Evolutionary conservation across 108 stramenopile genomes (phyloP).

Genomic region (Aurantiochytrium sp.): DNA sequence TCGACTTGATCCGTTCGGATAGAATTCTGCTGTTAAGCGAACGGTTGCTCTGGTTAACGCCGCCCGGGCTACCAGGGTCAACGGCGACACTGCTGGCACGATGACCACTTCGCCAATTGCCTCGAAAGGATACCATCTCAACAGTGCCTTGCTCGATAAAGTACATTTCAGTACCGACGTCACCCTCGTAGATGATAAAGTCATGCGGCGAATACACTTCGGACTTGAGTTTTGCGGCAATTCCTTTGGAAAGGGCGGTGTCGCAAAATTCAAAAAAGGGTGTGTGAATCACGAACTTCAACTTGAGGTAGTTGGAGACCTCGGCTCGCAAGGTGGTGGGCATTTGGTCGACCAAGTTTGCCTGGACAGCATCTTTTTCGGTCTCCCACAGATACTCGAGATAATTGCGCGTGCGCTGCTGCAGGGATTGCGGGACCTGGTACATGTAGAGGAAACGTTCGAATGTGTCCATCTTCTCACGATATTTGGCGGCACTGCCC

Average conservation of each 20-base stretch:
- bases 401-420: slow-evolving; percentile 44
- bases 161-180: slow-evolving; percentile 56
- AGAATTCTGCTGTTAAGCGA: no score
- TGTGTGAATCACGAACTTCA: slow-evolving; percentile 23
- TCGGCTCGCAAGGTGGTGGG: slow-evolving; percentile 7
- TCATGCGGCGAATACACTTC: slow-evolving; percentile 38
- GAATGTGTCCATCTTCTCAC: slow-evolving; percentile 39
- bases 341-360: background rate
- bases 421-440: slow-evolving; percentile 28
- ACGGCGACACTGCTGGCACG: background rate
- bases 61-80: background rate
- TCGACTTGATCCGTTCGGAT: no score
- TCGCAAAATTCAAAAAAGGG: slow-evolving; percentile 51
- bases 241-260: slow-evolving; percentile 38
- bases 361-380: background rate
- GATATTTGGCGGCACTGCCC: slow-evolving; percentile 30
- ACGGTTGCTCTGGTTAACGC: background rate
- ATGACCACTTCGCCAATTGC: background rate
- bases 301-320: background rate
- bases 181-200: slow-evolving; percentile 41
- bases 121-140: slow-evolving; percentile 28
- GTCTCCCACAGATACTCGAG: slow-evolving; percentile 39
- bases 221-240: slow-evolving; percentile 37
- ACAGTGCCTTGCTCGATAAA: slow-evolving; percentile 47
- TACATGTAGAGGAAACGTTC: slow-evolving; percentile 38